phyloP scores from a whole-genome alignment of 345 rosid species.

The Brassica carinata region DNA sequence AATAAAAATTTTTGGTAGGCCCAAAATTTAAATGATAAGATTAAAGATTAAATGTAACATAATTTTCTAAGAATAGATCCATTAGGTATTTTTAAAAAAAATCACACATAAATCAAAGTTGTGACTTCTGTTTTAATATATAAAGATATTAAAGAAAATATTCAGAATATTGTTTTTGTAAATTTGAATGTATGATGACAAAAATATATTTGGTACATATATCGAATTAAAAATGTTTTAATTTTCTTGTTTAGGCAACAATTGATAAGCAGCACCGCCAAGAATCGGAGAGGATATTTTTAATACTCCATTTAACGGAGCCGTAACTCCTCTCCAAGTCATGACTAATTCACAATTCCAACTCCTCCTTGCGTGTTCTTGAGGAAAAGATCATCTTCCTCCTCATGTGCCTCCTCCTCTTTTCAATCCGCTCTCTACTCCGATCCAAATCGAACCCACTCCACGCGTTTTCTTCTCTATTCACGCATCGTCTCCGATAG shows the following conservation, averaged over 20 bases:
- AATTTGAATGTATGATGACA: too few relatives aligned
- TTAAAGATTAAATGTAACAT: too few relatives aligned
- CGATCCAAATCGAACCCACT: constrained; percentile 21
- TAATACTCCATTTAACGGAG: neutral
- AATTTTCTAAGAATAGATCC: too few relatives aligned
- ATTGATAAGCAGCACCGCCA: constrained; percentile 19
- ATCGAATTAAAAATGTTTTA: neutral
- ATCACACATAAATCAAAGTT: too few relatives aligned
- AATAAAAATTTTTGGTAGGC: too few relatives aligned
- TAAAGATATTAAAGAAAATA: too few relatives aligned
- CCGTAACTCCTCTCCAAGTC: constrained; percentile 35
- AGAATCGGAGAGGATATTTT: constrained; percentile 16
- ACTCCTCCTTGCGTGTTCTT: constrained; percentile 44
- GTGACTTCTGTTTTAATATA: too few relatives aligned
- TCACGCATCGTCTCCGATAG: constrained; percentile 6
- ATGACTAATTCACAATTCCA: constrained; percentile 33
- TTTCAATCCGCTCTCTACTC: constrained; percentile 17
- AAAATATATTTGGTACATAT: too few relatives aligned
- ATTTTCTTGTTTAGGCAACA: neutral
- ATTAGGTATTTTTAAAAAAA: too few relatives aligned
- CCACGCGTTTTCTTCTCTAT: neutral
- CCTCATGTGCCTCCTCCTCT: constrained; percentile 7
- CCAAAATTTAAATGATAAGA: too few relatives aligned
- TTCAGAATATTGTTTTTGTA: too few relatives aligned
- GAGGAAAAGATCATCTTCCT: constrained; percentile 25